Base-by-base conservation (phyloP, 768 basidiomycete species). In the Pseudohyphozyma bogoriensis region DNA sequence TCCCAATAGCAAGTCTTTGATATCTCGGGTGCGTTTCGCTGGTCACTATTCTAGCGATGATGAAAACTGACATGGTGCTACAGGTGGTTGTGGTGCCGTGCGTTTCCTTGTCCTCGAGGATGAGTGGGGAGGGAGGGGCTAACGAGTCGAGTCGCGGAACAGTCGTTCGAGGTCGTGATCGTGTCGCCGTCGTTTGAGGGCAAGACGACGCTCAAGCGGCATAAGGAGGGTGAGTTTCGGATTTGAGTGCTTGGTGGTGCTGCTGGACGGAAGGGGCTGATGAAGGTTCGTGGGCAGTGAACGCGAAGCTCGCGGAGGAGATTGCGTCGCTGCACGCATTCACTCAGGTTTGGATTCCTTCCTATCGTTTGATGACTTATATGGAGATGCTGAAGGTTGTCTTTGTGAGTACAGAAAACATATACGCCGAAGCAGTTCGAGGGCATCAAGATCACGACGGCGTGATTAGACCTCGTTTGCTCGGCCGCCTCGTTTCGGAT, bases 241-340 rank as follows among this genome's bases (percentile, higher is more conserved):
- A n/a, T n/a, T n/a, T n/a, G n/a, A n/a, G n/a, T n/a, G 26, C 18
- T 3, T 13, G 26, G 46, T 50, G 4, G 20, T 8, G 15, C 36
- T 29, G 26, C 3, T 5, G 10, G 1, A 4, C 36, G 22, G 35
- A n/a, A 35, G 4, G 2, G 15, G 33, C 31, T 12, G 26, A 50
- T 60, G 46, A 56, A 5, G 0, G 22, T 18, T 18, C 12, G 1
- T 33, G 5, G 10, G 18, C 57, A 70, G 69, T 70, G 51, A 70
- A 70, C 59, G 67, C 64, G 11, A 58, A 60, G 31, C 63, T 70
- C 28, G 68, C 67, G 55, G 67, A 66, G 16, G 69, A 70, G 56
- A 70, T 70, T 32, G 69, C 63, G 5, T 63, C 65, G 47, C 60
- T 70, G 44, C 69, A 70, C 56, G 69, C 69, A 9, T 70, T 70